Percentiles rank a stretch among this genome's conserved stretches.
Conservation (phyloP, 2,329 filamentous ascomycete species). For the Colletotrichum higginsianum region DNA sequence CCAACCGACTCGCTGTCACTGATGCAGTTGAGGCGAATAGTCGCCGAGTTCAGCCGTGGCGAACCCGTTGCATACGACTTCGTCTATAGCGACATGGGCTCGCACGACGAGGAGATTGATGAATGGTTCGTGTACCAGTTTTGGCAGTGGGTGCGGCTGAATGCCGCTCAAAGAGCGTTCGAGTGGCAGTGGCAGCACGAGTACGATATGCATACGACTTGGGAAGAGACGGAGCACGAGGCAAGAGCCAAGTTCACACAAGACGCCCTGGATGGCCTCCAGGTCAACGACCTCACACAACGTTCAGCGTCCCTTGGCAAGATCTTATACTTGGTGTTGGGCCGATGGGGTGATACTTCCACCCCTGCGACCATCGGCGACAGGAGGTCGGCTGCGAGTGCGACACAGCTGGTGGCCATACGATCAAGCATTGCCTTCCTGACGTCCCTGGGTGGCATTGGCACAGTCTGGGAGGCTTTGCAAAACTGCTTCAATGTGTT, state of each 20-base stretch:
- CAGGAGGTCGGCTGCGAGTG: conserved; percentile 66
- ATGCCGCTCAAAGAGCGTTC: conserved; percentile 82
- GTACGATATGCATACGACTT: conserved; percentile 63
- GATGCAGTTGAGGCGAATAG: conserved; percentile 79
- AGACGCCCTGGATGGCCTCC: conserved; percentile 62
- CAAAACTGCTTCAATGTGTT: conserved; percentile 65
- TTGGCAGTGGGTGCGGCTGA: conserved; percentile 85
- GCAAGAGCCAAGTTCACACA: conserved; percentile 71
- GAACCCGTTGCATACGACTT: conserved; percentile 89
- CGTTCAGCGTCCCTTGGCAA: conserved; percentile 69
- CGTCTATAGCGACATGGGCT: conserved; percentile 79
- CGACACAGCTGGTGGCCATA: conserved; percentile 72
- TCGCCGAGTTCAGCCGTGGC: conserved; percentile 79
- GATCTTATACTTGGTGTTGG: conserved; percentile 75
- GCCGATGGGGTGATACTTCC: conserved; percentile 79
- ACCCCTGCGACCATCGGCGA: conserved; percentile 60
- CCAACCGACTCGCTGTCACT: conserved; percentile 81
- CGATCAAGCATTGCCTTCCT: conserved; percentile 67
- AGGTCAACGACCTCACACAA: conserved; percentile 62
- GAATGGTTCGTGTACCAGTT: conserved; percentile 98
- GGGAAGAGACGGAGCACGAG: conserved; percentile 76
- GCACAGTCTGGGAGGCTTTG: conserved; percentile 66
- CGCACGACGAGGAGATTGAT: conserved; percentile 90
- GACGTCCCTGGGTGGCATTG: conserved; percentile 65
- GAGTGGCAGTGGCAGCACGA: conserved; percentile 80